Conservation (phyloP, 768 basidiomycete genomes). For the Lactifluus piperatus region DNA sequence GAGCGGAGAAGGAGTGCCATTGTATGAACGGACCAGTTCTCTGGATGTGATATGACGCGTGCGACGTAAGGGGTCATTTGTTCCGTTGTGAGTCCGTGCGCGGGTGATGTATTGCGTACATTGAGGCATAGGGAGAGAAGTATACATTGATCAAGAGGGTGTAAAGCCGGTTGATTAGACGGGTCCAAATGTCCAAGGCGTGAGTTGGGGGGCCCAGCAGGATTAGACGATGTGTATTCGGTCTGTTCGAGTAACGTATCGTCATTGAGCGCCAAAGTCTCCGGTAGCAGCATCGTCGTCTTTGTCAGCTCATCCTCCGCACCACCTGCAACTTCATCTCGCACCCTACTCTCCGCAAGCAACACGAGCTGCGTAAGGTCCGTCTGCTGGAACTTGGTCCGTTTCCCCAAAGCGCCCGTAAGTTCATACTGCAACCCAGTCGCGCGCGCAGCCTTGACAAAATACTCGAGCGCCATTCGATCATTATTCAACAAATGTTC, state of each 20-base stretch:
- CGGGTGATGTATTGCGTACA: conserved; percentile 80
- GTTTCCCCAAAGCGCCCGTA: conserved; percentile 86
- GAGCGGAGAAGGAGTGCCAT: conserved; percentile 93
- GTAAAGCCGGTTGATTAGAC: conserved; percentile 72
- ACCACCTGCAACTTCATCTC: not conserved
- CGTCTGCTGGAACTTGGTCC: conserved; percentile 86
- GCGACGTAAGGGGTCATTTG: conserved; percentile 91
- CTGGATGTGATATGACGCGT: conserved; percentile 81
- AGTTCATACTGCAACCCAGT: conserved; percentile 83
- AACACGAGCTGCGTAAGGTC: conserved; percentile 87
- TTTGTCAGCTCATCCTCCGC: conserved; percentile 9
- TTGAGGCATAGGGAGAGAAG: conserved; percentile 87
- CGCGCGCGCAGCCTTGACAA: conserved; percentile 66
- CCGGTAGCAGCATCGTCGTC: conserved; percentile 61
- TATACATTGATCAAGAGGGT: conserved; percentile 91
- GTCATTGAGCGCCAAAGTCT: conserved; percentile 80
- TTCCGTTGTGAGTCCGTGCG: conserved; percentile 82
- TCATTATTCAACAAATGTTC: conserved; percentile 71
- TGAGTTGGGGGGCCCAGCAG: conserved; percentile 36
- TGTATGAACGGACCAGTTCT: conserved; percentile 94
- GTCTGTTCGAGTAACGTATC: conserved; percentile 95
- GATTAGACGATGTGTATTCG: conserved; percentile 71
- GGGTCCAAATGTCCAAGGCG: conserved; percentile 70
- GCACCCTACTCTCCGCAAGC: conserved; percentile 73
- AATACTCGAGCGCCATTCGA: conserved; percentile 65